Evolutionary conservation across 148 eudicot species (phyloP).

Genomic region (Chenopodium quinoa): DNA sequence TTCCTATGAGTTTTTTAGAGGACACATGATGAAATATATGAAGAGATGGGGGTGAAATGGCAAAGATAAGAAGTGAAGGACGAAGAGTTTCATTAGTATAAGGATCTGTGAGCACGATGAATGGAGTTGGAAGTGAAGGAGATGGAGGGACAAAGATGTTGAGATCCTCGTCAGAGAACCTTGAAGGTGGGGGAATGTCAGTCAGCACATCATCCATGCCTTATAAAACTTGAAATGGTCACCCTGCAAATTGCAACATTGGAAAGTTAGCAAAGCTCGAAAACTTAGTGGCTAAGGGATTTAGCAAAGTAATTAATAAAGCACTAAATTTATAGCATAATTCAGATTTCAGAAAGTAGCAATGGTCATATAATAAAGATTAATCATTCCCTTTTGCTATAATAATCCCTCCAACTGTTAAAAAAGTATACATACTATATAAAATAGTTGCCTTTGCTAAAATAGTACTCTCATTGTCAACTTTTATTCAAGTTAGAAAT

Average conservation of each 20-base stretch:
- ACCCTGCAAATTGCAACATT: slow-evolving; percentile 34
- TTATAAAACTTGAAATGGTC: slow-evolving; percentile 17
- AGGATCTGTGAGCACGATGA: slow-evolving; percentile 52
- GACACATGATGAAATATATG: slow-evolving; percentile 60
- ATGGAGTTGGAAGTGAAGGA: slow-evolving; percentile 66
- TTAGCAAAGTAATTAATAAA: background rate
- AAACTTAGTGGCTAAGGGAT: background rate
- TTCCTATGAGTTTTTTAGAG: slow-evolving; percentile 66
- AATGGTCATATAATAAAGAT: background rate
- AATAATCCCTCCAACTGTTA: background rate
- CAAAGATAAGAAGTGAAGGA: slow-evolving; percentile 81
- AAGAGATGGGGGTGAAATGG: slow-evolving; percentile 76
- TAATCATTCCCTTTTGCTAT: background rate
- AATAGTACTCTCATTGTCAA: background rate
- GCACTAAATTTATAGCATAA: background rate
- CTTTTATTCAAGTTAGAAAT: background rate
- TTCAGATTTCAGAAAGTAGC: background rate
- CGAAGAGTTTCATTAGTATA: slow-evolving; percentile 38
- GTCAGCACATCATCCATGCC: slow-evolving; percentile 94
- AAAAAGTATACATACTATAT: too few relatives aligned
- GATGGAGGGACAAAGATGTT: slow-evolving; percentile 76
- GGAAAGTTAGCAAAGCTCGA: background rate
- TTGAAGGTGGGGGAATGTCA: slow-evolving; percentile 89
- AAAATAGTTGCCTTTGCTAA: background rate
- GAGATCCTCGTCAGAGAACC: slow-evolving; percentile 86